These are phyloP conservation scores for Xanthoconium stramineum DNA, from an alignment of 768 basidiomycete species.

Conservation along the genomic window DNA sequence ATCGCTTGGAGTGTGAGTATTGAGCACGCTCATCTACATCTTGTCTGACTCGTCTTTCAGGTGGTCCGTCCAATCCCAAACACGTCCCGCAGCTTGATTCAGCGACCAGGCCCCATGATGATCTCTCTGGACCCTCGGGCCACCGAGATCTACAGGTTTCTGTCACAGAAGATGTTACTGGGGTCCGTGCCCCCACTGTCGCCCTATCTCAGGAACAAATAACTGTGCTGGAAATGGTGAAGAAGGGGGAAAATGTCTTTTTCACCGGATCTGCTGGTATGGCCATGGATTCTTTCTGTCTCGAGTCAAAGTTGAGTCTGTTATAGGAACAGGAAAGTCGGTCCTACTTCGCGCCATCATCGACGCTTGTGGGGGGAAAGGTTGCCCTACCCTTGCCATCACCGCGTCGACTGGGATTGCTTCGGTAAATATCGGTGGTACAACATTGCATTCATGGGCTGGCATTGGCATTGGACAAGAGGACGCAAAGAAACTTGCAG, in stretches of 20 bases:
- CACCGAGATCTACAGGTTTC: not conserved
- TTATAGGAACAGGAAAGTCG: slow-evolving; percentile 76
- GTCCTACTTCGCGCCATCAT: slow-evolving; percentile 79
- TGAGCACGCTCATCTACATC: not conserved
- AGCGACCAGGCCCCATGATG: not conserved
- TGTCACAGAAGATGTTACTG: not conserved
- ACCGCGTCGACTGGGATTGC: slow-evolving; percentile 83
- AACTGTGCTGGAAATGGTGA: slow-evolving; percentile 49
- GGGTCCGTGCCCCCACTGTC: slow-evolving; percentile 20
- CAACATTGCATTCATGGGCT: slow-evolving; percentile 79
- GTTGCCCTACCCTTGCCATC: slow-evolving; percentile 49
- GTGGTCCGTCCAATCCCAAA: not conserved
- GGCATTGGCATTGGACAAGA: slow-evolving; percentile 76
- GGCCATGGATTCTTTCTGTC: not conserved
- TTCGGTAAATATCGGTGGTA: slow-evolving; percentile 77
- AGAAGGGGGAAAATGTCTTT: slow-evolving; percentile 65
- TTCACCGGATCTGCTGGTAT: slow-evolving; percentile 83
- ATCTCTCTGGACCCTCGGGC: not conserved
- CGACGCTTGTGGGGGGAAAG: slow-evolving; percentile 37
- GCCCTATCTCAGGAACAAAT: slow-evolving; percentile 52
- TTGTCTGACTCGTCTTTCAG: slow-evolving; percentile 7
- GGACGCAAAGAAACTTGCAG: slow-evolving; percentile 45
- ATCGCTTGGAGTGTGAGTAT: slow-evolving; percentile 11
- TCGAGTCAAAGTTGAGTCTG: not conserved
- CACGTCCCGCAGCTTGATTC: not conserved